These are phyloP conservation scores for Sporothrix dimorphospora DNA, from an alignment of 2,329 filamentous ascomycete genomes.

Conservation along the genomic window DNA sequence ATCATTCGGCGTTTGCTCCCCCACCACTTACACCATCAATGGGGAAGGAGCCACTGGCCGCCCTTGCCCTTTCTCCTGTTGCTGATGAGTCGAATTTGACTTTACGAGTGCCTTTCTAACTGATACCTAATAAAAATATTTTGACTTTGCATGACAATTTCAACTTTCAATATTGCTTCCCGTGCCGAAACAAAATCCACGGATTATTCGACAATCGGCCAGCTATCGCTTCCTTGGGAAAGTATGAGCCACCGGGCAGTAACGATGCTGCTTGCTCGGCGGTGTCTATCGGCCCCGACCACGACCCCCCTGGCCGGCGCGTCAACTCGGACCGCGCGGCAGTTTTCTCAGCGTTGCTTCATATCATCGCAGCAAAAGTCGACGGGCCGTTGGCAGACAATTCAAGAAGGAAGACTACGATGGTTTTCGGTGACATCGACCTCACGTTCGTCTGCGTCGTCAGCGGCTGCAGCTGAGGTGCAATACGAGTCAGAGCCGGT, in stretches of 20 bases:
- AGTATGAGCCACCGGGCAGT: slow-evolving; percentile 15
- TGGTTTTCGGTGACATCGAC: slow-evolving; percentile 19
- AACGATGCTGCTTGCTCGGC: neutral
- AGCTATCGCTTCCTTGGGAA: neutral
- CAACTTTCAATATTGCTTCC: neutral
- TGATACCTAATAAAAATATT: neutral
- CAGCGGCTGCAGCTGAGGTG: neutral
- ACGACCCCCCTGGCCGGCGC: neutral
- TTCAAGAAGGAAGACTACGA: slow-evolving; percentile 5
- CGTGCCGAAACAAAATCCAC: neutral
- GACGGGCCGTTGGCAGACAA: too few species aligned
- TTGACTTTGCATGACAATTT: neutral
- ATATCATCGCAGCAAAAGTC: neutral
- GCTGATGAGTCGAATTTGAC: neutral
- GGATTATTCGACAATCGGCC: neutral
- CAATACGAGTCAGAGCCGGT: neutral
- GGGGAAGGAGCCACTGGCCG: slow-evolving; percentile 8
- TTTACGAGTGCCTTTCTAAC: neutral
- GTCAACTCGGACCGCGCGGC: neutral
- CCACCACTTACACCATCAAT: slow-evolving; percentile 17
- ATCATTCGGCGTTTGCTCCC: neutral
- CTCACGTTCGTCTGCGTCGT: slow-evolving; percentile 20
- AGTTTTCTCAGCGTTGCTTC: neutral
- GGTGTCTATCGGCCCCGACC: neutral
- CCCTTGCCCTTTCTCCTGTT: neutral